phyloP scores from a whole-genome alignment of 306 rosid species.

The Quercus suber region DNA sequence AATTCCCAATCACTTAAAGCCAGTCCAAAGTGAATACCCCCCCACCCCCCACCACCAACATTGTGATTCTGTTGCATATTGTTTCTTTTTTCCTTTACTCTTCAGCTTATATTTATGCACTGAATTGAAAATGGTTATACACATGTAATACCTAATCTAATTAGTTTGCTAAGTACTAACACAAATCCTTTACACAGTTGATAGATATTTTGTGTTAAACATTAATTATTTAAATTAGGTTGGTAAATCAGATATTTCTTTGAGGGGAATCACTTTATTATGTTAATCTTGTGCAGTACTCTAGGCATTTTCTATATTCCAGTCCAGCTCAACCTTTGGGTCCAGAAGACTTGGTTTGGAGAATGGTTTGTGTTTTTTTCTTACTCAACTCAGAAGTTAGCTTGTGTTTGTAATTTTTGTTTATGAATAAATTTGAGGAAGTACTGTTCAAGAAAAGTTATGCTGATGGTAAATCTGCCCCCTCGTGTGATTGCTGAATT shows the following conservation, averaged over 20 bases:
- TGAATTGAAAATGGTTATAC: background rate
- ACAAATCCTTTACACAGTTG: no score
- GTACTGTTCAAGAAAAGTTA: background rate
- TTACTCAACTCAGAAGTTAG: background rate
- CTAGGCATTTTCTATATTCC: slow-evolving; percentile 83
- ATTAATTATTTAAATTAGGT: background rate
- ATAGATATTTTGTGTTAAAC: background rate
- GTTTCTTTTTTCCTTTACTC: background rate
- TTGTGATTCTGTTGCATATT: background rate
- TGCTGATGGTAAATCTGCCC: background rate
- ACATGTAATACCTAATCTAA: background rate
- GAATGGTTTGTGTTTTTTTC: slow-evolving; percentile 64
- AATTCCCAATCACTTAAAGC: no score
- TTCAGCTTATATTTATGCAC: background rate
- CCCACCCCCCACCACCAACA: no score
- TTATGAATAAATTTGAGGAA: background rate
- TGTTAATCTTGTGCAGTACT: slow-evolving; percentile 48
- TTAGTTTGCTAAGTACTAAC: no score
- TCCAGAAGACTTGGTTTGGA: slow-evolving; percentile 96
- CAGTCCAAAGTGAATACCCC: no score
- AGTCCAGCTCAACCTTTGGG: slow-evolving; percentile 95
- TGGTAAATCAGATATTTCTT: slow-evolving; percentile 4
- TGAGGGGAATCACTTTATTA: background rate
- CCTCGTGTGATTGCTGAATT: background rate
- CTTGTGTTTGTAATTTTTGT: background rate